Conservation (phyloP, 2,329 filamentous ascomycete genomes). For the Alternaria consortialis region DNA sequence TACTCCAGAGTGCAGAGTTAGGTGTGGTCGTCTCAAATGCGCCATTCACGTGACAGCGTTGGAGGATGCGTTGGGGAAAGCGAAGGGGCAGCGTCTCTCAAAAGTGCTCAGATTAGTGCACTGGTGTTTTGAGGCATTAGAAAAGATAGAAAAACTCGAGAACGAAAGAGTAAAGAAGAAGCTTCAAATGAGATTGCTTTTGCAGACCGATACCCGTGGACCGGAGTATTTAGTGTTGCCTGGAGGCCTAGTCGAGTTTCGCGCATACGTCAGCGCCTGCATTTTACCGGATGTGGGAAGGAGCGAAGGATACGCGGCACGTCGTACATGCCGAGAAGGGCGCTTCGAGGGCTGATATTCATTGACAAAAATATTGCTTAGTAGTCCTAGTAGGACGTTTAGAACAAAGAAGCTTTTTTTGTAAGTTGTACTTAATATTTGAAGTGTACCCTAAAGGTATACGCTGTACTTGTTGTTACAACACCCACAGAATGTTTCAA, state of each 20-base stretch:
- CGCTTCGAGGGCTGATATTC: background rate
- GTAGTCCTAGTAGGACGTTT: background rate
- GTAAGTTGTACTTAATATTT: too few relatives aligned
- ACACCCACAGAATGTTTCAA: too few relatives aligned
- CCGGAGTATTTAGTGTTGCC: slow-evolving; percentile 14
- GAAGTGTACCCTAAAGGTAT: too few relatives aligned
- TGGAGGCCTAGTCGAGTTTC: slow-evolving; percentile 17
- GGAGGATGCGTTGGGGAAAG: background rate
- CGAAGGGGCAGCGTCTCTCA: background rate
- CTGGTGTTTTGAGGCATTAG: background rate
- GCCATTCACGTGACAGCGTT: slow-evolving; percentile 11
- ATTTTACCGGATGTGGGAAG: slow-evolving; percentile 14
- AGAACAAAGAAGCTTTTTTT: background rate
- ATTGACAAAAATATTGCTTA: background rate
- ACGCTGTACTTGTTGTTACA: too few relatives aligned
- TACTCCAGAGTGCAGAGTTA: slow-evolving; percentile 10
- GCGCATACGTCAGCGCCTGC: slow-evolving; percentile 18
- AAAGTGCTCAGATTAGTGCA: background rate
- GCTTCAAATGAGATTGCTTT: background rate
- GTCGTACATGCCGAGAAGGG: slow-evolving; percentile 5
- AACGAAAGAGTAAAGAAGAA: background rate
- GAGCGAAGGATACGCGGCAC: slow-evolving; percentile 6
- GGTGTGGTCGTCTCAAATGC: background rate
- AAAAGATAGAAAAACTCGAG: background rate
- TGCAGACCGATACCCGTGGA: slow-evolving; percentile 18